Percentiles rank a stretch among this genome's conserved stretches.
phyloP scores from a whole-genome alignment of 345 rosid genomes.

The Eucalyptus polyanthemos region DNA sequence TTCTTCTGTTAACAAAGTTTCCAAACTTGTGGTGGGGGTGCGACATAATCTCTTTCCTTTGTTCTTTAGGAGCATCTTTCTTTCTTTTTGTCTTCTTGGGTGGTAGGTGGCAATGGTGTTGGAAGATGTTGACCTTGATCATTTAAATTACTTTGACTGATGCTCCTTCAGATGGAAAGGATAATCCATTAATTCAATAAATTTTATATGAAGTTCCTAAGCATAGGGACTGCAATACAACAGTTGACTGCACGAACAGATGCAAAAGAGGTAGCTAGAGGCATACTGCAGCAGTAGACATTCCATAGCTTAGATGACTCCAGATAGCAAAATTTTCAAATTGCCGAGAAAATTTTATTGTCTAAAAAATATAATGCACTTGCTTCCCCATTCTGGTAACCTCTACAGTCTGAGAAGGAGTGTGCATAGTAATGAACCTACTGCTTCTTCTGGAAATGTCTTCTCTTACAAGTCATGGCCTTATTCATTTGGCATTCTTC shows the following conservation, averaged over 20 bases:
- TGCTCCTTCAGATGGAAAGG: neutral
- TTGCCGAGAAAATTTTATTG: neutral
- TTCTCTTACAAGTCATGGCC: neutral
- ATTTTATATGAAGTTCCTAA: neutral
- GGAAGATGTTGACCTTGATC: neutral
- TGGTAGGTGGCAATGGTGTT: neutral
- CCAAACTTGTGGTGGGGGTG: neutral
- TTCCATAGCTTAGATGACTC: neutral
- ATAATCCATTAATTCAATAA: neutral
- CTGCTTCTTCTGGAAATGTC: neutral
- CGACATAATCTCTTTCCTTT: neutral
- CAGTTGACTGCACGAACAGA: neutral
- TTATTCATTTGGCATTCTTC: neutral
- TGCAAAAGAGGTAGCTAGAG: neutral
- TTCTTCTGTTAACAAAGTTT: neutral
- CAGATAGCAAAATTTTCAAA: neutral
- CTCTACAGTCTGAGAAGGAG: neutral
- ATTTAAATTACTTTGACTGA: neutral
- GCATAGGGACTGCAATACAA: neutral
- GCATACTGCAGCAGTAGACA: neutral
- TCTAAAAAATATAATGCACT: neutral
- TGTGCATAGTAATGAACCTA: neutral
- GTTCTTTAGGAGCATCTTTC: neutral
- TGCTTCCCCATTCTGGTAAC: neutral
- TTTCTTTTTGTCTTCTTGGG: neutral